A percentile compares a stretch with the other conserved stretches of the same genome.
These are phyloP conservation scores for Abrus pulchellus DNA, from an alignment of 306 rosid species.

Conservation along the genomic window DNA sequence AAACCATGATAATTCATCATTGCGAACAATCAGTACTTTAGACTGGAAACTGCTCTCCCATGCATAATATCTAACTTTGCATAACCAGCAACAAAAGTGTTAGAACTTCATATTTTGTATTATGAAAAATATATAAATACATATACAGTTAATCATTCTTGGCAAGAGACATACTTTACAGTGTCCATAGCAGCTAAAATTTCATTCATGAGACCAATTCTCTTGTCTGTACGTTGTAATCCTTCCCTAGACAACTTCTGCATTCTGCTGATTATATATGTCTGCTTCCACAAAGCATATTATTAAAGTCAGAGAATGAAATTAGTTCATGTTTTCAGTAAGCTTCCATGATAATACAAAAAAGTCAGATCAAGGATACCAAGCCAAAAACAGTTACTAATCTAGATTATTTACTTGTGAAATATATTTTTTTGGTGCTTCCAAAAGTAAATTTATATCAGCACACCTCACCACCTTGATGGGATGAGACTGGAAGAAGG, in stretches of 20 bases:
- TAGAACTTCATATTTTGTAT: conserved; percentile 27
- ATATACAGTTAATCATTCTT: conserved; percentile 4
- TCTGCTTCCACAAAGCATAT: conserved; percentile 65
- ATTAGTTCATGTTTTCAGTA: conserved; percentile 37
- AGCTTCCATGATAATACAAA: conserved; percentile 24
- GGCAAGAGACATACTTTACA: conserved; percentile 75
- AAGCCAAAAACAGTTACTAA: conserved; percentile 38
- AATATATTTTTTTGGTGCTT: conserved; percentile 9
- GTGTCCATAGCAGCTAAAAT: conserved; percentile 98
- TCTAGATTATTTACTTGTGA: conserved; percentile 27
- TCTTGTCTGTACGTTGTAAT: conserved; percentile 90
- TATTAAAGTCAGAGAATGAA: conserved; percentile 30
- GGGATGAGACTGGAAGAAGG: conserved; percentile 25
- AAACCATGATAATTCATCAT: conserved; percentile 90
- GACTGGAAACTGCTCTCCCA: conserved; percentile 99
- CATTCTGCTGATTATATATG: conserved; percentile 84
- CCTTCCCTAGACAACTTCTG: conserved; percentile 88
- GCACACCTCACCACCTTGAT: conserved; percentile 31
- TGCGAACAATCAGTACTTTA: conserved; percentile 70
- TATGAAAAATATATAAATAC: not conserved
- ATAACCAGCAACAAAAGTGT: conserved; percentile 46
- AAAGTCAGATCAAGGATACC: conserved; percentile 24
- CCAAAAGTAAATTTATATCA: conserved; percentile 33
- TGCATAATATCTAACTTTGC: conserved; percentile 82
- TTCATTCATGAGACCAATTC: conserved; percentile 99